phyloP scores from a whole-genome alignment of 495 filamentous ascomycete species.

The Talaromyces liani region DNA sequence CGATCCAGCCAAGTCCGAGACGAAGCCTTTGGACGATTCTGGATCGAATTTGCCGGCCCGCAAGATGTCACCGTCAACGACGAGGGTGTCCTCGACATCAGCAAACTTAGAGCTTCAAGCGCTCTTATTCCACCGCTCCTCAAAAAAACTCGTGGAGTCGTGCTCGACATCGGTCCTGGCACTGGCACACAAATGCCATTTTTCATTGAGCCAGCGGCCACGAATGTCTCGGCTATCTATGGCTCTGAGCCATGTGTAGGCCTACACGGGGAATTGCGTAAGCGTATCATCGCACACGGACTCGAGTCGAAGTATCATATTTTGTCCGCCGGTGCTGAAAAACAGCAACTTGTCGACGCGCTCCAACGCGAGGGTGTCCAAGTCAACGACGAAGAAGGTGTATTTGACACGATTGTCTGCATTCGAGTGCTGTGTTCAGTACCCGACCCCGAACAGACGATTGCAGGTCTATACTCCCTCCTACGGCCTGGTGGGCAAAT shows the following conservation, averaged over 20 bases:
- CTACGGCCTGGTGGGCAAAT: slow-evolving; percentile 60
- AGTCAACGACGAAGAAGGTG: slow-evolving; percentile 21
- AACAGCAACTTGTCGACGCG: slow-evolving; percentile 30
- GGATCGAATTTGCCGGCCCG: slow-evolving; percentile 26
- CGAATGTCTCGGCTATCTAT: slow-evolving; percentile 48
- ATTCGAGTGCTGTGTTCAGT: slow-evolving; percentile 69
- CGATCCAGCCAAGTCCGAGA: slow-evolving; percentile 26
- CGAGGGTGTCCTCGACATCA: neutral
- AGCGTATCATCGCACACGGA: slow-evolving; percentile 37
- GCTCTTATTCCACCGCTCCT: slow-evolving; percentile 35
- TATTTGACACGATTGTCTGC: slow-evolving; percentile 61
- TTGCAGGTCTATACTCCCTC: slow-evolving; percentile 50
- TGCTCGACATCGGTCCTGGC: slow-evolving; percentile 45
- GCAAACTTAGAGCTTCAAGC: slow-evolving; percentile 16
- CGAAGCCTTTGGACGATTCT: slow-evolving; percentile 38
- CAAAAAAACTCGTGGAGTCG: slow-evolving; percentile 25
- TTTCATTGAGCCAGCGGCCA: slow-evolving; percentile 24
- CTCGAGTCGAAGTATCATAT: slow-evolving; percentile 57
- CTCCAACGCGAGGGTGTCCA: slow-evolving; percentile 35
- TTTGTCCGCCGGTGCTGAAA: slow-evolving; percentile 53
- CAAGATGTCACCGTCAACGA: neutral
- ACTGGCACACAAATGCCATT: slow-evolving; percentile 40
- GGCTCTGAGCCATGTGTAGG: slow-evolving; percentile 59
- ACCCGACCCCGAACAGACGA: slow-evolving; percentile 51
- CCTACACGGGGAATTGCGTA: slow-evolving; percentile 44